Conservation (phyloP, 2,329 filamentous ascomycete species). For the Tympanopsis confertula region DNA sequence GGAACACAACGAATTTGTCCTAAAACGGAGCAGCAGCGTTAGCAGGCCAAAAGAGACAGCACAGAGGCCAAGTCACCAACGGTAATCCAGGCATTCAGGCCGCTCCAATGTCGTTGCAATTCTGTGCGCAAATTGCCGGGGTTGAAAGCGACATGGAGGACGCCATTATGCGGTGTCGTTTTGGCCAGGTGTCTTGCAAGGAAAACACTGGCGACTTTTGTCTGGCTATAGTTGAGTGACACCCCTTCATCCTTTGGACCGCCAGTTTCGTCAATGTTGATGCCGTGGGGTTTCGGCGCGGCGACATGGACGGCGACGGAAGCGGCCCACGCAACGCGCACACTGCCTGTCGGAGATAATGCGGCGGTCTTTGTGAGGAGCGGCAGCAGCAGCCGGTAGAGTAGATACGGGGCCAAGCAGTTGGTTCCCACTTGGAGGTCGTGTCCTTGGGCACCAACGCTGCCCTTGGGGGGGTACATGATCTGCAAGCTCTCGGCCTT, state of each 20-base stretch:
- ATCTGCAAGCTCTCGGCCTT: conserved; percentile 6
- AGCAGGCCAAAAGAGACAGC: no score
- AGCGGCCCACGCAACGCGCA: no score
- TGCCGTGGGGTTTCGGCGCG: conserved; percentile 6
- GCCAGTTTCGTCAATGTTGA: conserved; percentile 5
- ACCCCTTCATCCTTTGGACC: conserved; percentile 6
- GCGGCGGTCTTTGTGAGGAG: conserved; percentile 5
- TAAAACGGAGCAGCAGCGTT: no score
- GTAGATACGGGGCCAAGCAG: conserved; percentile 12
- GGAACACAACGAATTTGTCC: no score
- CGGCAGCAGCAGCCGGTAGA: conserved; percentile 9
- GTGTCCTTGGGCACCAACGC: conserved; percentile 9
- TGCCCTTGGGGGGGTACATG: conserved; percentile 11
- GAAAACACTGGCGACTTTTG: conserved; percentile 10
- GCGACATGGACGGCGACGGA: no score
- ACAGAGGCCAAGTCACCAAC: no score
- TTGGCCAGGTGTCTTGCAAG: conserved; percentile 8
- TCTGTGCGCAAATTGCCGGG: conserved; percentile 11
- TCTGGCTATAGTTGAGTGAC: conserved; percentile 7
- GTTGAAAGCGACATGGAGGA: conserved; percentile 10
- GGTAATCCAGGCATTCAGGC: no score
- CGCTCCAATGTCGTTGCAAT: no score
- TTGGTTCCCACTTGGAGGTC: conserved; percentile 17
- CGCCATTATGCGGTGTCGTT: conserved; percentile 6
- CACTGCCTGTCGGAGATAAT: conserved; percentile 2